phyloP scores from a whole-genome alignment of 164 flowering plant species.

The Umbilicus rupestris region DNA sequence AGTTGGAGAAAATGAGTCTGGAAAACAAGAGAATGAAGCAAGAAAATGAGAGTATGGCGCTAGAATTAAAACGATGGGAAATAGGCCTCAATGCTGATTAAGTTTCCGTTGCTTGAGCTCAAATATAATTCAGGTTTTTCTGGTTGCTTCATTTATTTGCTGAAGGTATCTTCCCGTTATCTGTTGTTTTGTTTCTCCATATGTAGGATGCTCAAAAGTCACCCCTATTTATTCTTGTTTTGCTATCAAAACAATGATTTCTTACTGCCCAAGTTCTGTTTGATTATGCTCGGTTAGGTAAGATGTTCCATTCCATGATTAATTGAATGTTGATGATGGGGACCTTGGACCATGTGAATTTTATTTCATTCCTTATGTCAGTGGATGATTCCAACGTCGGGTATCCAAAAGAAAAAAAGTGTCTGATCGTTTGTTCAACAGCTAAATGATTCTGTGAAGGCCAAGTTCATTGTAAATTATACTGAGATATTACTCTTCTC shows the following conservation, averaged over 20 bases:
- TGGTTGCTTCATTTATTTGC: neutral
- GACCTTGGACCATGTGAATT: neutral
- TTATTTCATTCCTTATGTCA: neutral
- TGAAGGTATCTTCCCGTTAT: neutral
- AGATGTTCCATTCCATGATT: neutral
- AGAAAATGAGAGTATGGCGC: slow-evolving; percentile 51
- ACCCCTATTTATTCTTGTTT: neutral
- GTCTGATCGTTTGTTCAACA: neutral
- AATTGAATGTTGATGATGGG: too few relatives aligned
- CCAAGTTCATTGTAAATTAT: too few relatives aligned
- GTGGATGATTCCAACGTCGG: neutral
- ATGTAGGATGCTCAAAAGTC: neutral
- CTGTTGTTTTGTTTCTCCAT: neutral
- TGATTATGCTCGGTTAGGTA: neutral
- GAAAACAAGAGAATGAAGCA: slow-evolving; percentile 52
- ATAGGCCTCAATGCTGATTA: slow-evolving; percentile 18
- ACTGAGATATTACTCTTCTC: too few relatives aligned
- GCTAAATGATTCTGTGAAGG: too few relatives aligned
- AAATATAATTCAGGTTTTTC: neutral
- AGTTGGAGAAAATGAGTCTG: slow-evolving; percentile 43
- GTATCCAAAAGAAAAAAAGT: neutral
- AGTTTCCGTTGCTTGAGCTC: neutral
- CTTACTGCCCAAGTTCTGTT: neutral
- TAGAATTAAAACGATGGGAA: slow-evolving; percentile 56
- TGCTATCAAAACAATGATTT: neutral